Evolutionary conservation across 129 eudicot species (phyloP), one percentile per base, ranked within the genome.

Genomic region (Flaveria bidentis): DNA sequence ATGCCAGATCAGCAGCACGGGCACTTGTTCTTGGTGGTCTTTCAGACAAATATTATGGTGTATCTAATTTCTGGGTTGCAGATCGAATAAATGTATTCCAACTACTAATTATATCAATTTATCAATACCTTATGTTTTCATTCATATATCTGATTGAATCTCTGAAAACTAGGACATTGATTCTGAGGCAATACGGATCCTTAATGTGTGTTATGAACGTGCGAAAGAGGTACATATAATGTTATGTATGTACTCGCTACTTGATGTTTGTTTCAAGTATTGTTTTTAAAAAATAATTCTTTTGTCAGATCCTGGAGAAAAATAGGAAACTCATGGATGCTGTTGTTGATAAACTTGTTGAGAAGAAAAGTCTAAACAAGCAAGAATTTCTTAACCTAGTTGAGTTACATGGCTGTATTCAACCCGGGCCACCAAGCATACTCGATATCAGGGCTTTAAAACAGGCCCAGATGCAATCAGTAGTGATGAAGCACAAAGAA

Each of bases 1-100:
- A 82, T 73, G 98, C 98, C 46, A 85, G 98, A 84, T 85, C 91
- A 76, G 96, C 93, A n/a, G 98, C 98, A 62, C 90, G 98, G 2
- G 67, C 83, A 8, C 68, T 90, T 46, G 91, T 93, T 82, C 91
- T 93, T 77, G 92, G 91, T 85, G 98, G 97, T 81, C 91, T 90
- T 49, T 85, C 97, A 18, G 91, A 93, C 71, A 88, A 88, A 82
- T 85, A 90, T 76, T 81, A 93, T 30, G 98, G 98, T 45, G 84
- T 93, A 82, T 80, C 87, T 47, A 84, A 85, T 72, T 88, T 89
- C 84, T 93, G 98, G 98, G 81, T 67, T 30, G 73, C 81, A 36
- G 93, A 93, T 69, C 85, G 86, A 51, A 82, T 88, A 41, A 76
- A 88, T 74, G 98, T 93, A 90, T 57, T 64, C 36, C 17, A 41